Evolutionary conservation across 2,329 filamentous ascomycete genomes (phyloP).

Genomic region (Chaetomiaceae sp.): DNA sequence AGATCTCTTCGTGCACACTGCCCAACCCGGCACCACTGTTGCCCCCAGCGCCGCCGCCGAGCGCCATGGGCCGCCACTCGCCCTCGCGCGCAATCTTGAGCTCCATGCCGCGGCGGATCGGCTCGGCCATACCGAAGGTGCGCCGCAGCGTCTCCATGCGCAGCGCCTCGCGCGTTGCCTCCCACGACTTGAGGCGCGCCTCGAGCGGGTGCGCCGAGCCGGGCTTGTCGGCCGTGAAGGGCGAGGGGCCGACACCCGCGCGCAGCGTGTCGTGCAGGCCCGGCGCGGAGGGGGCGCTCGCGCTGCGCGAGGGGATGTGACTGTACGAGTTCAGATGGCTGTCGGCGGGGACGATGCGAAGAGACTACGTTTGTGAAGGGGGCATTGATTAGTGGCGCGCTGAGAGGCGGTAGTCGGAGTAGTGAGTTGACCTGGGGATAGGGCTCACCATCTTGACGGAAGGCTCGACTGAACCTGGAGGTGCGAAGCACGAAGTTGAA

Average conservation of each 20-base stretch:
- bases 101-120: conserved; percentile 90
- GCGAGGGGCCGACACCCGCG: conserved; percentile 64
- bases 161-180: conserved; percentile 75
- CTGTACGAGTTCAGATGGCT: conserved; percentile 59
- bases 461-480: too few species aligned
- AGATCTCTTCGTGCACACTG: conserved; percentile 81
- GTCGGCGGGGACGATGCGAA: conserved; percentile 77
- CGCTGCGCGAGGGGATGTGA: conserved; percentile 51
- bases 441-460: conserved; percentile 49
- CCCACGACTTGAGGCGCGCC: conserved; percentile 82
- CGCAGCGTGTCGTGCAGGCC: conserved; percentile 93
- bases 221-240: conserved; percentile 35
- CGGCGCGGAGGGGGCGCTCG: conserved; percentile 80
- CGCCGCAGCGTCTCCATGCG: conserved; percentile 86
- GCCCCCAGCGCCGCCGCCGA: conserved; percentile 43
- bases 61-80: conserved; percentile 69
- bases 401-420: background rate
- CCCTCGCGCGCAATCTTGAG: conserved; percentile 77
- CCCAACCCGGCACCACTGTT: conserved; percentile 39
- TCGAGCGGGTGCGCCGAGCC: conserved; percentile 79
- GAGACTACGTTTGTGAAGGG: conserved; percentile 51
- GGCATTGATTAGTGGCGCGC: background rate
- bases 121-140: conserved; percentile 87
- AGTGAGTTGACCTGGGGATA: too few species aligned
- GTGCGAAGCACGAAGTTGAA: too few species aligned